phyloP scores from a whole-genome alignment of 345 rosid genomes.

The Acer negundo region DNA sequence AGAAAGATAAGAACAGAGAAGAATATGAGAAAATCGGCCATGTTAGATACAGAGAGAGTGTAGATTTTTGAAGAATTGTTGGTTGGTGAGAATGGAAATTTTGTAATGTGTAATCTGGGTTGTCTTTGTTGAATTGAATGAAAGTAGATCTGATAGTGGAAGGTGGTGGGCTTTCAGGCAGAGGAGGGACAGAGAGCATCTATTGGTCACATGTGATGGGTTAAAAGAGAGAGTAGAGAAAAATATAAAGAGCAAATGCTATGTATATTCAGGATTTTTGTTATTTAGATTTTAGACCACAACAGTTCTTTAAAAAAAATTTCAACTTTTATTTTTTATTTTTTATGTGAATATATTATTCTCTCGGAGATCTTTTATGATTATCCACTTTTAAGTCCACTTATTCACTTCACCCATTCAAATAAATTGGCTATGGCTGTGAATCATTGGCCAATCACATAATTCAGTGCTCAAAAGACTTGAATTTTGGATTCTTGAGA shows the following conservation, averaged over 20 bases:
- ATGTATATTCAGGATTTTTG: neutral
- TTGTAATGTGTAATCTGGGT: neutral
- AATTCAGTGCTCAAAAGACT: neutral
- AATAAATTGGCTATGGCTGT: neutral
- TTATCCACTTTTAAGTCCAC: neutral
- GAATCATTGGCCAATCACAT: neutral
- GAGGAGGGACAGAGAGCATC: conserved; percentile 3
- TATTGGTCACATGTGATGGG: conserved; percentile 12
- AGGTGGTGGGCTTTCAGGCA: conserved; percentile 12
- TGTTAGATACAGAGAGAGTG: neutral
- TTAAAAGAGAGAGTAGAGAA: neutral
- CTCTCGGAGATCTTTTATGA: neutral
- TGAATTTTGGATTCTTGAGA: neutral
- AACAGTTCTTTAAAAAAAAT: neutral
- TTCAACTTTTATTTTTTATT: too few relatives aligned
- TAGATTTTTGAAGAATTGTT: conserved; percentile 12
- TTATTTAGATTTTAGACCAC: neutral
- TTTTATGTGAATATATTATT: neutral
- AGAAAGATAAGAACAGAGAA: conserved; percentile 24
- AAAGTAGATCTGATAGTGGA: conserved; percentile 2
- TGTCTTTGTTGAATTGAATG: conserved; percentile 5
- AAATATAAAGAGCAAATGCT: too few relatives aligned
- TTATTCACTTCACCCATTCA: neutral
- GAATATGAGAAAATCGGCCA: conserved; percentile 23
- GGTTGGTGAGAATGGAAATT: conserved; percentile 9